Percentiles rank a stretch among this genome's conserved stretches.
phyloP scores from a whole-genome alignment of 108 stramenopile species.

The Aurantiochytrium sp. region DNA sequence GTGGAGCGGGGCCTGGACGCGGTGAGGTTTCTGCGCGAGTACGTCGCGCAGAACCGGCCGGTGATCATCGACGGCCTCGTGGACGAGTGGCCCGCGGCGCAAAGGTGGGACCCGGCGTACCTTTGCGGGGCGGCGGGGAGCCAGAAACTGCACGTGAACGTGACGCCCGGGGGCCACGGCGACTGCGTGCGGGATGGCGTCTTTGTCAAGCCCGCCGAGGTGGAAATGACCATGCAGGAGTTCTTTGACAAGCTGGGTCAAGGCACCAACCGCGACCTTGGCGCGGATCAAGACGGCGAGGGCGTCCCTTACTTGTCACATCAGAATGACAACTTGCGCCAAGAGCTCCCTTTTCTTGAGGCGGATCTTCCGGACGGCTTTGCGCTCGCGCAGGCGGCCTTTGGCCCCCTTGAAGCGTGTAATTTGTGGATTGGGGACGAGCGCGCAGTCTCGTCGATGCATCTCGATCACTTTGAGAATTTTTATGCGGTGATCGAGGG shows the following conservation, averaged over 20 bases:
- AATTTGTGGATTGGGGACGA: conserved; percentile 94
- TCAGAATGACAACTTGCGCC: conserved; percentile 74
- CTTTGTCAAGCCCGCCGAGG: conserved; percentile 73
- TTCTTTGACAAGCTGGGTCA: conserved; percentile 42
- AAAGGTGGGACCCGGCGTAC: conserved; percentile 56
- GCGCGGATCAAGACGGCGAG: neutral
- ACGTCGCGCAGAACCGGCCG: neutral
- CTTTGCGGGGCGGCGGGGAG: conserved; percentile 38
- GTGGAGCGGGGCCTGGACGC: neutral
- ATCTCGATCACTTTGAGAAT: conserved; percentile 94
- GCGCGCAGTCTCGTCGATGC: conserved; percentile 72
- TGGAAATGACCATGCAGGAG: conserved; percentile 54
- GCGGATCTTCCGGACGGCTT: conserved; percentile 41
- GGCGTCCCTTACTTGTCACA: conserved; percentile 63
- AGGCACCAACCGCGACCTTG: neutral
- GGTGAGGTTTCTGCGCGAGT: neutral
- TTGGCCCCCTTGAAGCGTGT: conserved; percentile 72
- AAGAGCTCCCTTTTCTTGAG: conserved; percentile 38
- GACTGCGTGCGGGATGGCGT: conserved; percentile 62
- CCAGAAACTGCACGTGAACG: conserved; percentile 58
- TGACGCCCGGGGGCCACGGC: conserved; percentile 83
- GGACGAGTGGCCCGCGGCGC: neutral
- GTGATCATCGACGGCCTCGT: neutral
- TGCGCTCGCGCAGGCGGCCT: conserved; percentile 45
- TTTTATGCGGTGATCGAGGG: conserved; percentile 79